Base-by-base conservation (phyloP, 176 grass and related monocot genomes). In the Eremochloa ophiuroides region DNA sequence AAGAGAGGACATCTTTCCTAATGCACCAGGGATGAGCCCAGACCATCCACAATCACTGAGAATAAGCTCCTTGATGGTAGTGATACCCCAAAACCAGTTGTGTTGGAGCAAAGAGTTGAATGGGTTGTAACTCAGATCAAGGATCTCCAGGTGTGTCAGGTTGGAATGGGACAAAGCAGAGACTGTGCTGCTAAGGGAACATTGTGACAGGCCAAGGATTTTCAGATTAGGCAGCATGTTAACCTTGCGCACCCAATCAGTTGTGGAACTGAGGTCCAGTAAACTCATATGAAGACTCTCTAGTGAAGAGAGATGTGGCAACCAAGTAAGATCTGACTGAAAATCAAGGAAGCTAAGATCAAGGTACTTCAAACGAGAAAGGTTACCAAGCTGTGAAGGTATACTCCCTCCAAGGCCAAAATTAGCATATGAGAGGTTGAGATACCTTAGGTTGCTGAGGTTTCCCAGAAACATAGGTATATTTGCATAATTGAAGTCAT, bases 381-480 rank as follows among this genome's bases (percentile, higher is more conserved):
- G 83, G 68, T 92, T 90, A 9, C 79, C 55, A 31, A 62, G 26
- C 2, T 73, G 39, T 1, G 25, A 48, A 69, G 88, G 73, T 79
- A 86, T 7, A 2, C 4, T n/a, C 14, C 79, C 67, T 0, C 43
- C 0, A 3, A 1, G 7, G 82, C 33, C 33, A 33, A 46, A 86
- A 4, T 22, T 0, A 0, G 48, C 0, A 0, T 9, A 0, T 1
- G 78, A 87, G 26, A 87, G 71, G 35, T 77, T 4, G 20, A 77
- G 78, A 17, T 76, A 62, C 62, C 62, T 81, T 30, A 82, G 27
- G 63, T 30, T 82, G 14, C 2, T 53, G 1, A 87, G 26, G 2
- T 10, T 20, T 7, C 71, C 71, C 0, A 82, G 5, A 37, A 62
- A 51, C 31, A 1, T 1, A 7, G 85, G 78, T 33, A 71, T 31